Evolutionary conservation across 768 basidiomycete genomes (phyloP), one percentile per base, ranked within the genome.

Genomic region (Auricularia heimuer): DNA sequence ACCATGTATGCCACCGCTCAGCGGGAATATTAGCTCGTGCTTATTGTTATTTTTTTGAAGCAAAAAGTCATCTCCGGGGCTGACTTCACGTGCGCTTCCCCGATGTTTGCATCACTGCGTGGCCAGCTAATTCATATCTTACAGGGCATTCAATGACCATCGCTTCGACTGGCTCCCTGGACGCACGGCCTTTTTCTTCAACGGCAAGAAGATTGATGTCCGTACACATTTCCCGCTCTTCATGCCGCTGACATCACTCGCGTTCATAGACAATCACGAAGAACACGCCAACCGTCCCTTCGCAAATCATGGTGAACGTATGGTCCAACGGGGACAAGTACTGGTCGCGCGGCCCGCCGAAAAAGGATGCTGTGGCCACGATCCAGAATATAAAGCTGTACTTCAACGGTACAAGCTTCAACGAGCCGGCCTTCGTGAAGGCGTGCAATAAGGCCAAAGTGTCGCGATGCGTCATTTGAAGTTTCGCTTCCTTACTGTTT

Each of bases 151-250:
- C 39, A 36, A 47, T 1, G 58, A 69, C 7, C 68, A 69, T 56
- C 67, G 68, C 4, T 62, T 69, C 62, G 68, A 69, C 51, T 69
- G 68, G 68, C 24, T 62, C 7, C 68, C 68, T 10, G 60, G 37
- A 29, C 11, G 44, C 35, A 65, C 33, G 18, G 58, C 51, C 16
- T 69, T 62, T 47, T 69, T 63, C 64, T 63, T 44, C 11, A 62
- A 69, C 45, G 63, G 39, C 7, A 42, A 42, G 66, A 34, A 29
- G 36, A 58, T 29, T 8, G 16, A 63, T 62, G 16, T 24, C 35
- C 3, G 29, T 67, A 14, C 33, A 33, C 24, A 14, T 11, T 24
- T 18, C 33, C 37, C 34, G 16, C 39, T 16, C 8, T 11, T 29
- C 35, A 10, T 37, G 12, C 1, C 3, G 37, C 34, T 35, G 60